Evolutionary conservation across 1,284 basidiomycete genomes (phyloP).

Genomic region (Cryptococcus amylolentus): DNA sequence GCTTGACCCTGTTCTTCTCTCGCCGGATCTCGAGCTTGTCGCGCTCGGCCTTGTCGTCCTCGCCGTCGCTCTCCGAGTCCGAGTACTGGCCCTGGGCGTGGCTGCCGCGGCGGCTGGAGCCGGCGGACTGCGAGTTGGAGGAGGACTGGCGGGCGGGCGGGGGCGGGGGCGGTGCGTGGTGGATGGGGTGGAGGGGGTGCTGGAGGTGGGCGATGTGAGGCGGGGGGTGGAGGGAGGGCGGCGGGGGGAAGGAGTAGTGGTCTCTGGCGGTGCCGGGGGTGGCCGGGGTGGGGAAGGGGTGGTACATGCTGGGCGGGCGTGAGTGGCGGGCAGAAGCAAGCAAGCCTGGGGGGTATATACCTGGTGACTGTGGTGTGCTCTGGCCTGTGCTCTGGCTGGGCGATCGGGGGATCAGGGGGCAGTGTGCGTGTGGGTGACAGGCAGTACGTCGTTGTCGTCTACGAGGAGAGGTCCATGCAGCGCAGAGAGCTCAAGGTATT

Average conservation of each 20-base stretch:
- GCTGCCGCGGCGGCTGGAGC: constrained; percentile 2
- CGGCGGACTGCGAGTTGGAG: constrained; percentile 1
- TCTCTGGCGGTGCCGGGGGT: background rate
- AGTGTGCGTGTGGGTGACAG: too few relatives aligned
- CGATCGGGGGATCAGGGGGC: too few relatives aligned
- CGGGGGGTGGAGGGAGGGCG: background rate
- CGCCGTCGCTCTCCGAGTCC: constrained; percentile 12
- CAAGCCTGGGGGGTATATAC: too few relatives aligned
- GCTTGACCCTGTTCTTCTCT: constrained; percentile 41
- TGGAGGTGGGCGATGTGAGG: background rate
- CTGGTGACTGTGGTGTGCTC: too few relatives aligned
- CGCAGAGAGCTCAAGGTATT: too few relatives aligned
- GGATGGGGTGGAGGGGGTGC: background rate
- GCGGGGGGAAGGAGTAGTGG: background rate
- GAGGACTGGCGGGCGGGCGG: background rate
- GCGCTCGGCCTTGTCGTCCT: constrained; percentile 14
- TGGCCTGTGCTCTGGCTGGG: too few relatives aligned
- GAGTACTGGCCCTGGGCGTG: constrained; percentile 6
- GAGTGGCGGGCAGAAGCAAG: too few relatives aligned
- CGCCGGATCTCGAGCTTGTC: constrained; percentile 28
- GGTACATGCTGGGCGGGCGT: background rate
- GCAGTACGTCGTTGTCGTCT: too few relatives aligned
- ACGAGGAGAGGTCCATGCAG: too few relatives aligned
- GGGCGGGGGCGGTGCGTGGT: background rate
- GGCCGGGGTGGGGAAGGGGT: constrained; percentile 1